Percentiles rank a stretch among this genome's conserved stretches.
phyloP scores from a whole-genome alignment of 306 rosid genomes.

The Pterocarpus santalinus region DNA sequence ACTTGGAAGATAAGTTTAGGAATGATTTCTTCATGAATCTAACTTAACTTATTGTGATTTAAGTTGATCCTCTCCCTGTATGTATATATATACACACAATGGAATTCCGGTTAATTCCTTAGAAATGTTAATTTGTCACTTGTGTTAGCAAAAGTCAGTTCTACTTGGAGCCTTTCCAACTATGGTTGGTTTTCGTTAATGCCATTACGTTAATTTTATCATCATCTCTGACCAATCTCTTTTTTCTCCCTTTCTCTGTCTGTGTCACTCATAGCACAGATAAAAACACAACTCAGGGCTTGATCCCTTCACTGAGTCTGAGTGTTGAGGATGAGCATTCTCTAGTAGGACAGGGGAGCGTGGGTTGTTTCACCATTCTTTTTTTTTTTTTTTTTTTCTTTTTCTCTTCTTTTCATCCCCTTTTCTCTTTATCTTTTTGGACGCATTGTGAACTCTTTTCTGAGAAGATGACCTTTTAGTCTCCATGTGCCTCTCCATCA shows the following conservation, averaged over 20 bases:
- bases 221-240: not conserved
- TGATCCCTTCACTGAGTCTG: slow-evolving; percentile 9
- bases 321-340: slow-evolving; percentile 48
- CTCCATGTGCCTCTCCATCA: slow-evolving; percentile 95
- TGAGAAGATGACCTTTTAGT: slow-evolving; percentile 83
- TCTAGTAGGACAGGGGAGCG: slow-evolving; percentile 75
- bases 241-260: slow-evolving; percentile 40
- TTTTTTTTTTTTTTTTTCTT: slow-evolving; percentile 41
- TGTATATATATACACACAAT: slow-evolving; percentile 55
- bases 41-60: too few relatives aligned
- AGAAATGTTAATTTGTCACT: slow-evolving; percentile 67
- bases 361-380: slow-evolving; percentile 69
- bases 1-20: slow-evolving; percentile 47
- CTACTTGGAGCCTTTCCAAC: slow-evolving; percentile 56
- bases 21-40: slow-evolving; percentile 41
- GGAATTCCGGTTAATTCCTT: slow-evolving; percentile 58
- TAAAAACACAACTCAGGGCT: slow-evolving; percentile 45
- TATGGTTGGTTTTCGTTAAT: slow-evolving; percentile 49
- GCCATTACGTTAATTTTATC: slow-evolving; percentile 37
- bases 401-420: slow-evolving; percentile 55
- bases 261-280: slow-evolving; percentile 48
- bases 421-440: slow-evolving; percentile 79
- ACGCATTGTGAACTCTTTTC: slow-evolving; percentile 67
- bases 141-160: slow-evolving; percentile 58
- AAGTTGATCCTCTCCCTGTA: slow-evolving; percentile 31